Conservation (phyloP, 176 grass and related monocot species). For the Otatea glauca region DNA sequence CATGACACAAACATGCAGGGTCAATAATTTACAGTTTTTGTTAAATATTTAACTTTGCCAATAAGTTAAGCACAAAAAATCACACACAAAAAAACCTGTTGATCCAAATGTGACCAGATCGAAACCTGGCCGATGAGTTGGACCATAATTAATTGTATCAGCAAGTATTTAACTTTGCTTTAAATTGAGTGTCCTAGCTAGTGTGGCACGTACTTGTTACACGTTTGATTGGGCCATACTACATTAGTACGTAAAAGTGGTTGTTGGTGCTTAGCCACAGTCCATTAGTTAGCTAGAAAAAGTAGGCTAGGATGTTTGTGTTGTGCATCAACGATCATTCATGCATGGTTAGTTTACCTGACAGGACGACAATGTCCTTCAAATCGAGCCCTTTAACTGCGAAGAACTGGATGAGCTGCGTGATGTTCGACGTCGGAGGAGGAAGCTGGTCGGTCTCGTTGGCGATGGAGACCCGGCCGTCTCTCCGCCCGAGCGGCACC, state of each 20-base stretch:
- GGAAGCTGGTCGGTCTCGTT: conserved; percentile 49
- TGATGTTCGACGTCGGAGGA: conserved; percentile 49
- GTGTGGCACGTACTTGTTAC: neutral
- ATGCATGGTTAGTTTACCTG: conserved; percentile 41
- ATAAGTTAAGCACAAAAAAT: too few species aligned
- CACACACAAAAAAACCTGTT: too few species aligned
- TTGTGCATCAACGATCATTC: neutral
- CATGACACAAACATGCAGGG: neutral
- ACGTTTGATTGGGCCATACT: neutral
- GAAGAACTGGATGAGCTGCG: conserved; percentile 46
- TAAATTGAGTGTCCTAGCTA: neutral
- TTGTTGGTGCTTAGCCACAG: neutral
- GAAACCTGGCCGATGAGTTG: neutral
- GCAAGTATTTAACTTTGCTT: neutral
- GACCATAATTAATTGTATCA: too few species aligned
- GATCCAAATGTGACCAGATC: too few species aligned
- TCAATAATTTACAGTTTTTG: neutral
- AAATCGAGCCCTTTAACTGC: conserved; percentile 43
- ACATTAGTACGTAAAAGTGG: neutral
- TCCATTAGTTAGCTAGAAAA: neutral
- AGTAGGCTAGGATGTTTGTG: neutral
- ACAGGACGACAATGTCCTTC: conserved; percentile 64
- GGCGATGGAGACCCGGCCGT: conserved; percentile 49
- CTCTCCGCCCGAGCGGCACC: conserved; percentile 56
- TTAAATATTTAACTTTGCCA: neutral